Evolutionary conservation across 495 filamentous ascomycete species (phyloP), one percentile per base, ranked within the genome.

Genomic region (Hyaloscypha variabilis): DNA sequence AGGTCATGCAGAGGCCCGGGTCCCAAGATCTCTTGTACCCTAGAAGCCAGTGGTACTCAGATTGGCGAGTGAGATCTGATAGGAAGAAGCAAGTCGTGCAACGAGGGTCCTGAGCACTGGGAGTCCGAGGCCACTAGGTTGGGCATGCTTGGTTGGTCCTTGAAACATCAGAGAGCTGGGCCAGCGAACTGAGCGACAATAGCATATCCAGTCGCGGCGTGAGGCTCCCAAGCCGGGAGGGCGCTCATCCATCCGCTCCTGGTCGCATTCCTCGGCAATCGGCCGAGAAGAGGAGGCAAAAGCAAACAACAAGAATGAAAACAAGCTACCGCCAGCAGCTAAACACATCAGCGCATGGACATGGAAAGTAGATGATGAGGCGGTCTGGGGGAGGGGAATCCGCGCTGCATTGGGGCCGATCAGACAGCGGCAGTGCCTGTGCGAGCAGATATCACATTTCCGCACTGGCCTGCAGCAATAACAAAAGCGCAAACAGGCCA

Each of bases 21-120:
- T 66, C 65, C 68, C 62, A 63, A 68, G 69, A 71, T 66, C 58
- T 68, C 61, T 57, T 61, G 67, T 66, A 52, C 57, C n/a, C 54
- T 19, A 4, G 14, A 31, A 52, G 25, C 52, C 28, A 24, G 36
- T 28, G 58, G 66, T 56, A 71, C 69, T 34, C 17, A 71, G 69
- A 71, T 68, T 71, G 60, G 55, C 69, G 69, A 71, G 54, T 1
- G n/a, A 63, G 62, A 69, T 62, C 58, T 53, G 58, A 65, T 39
- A 42, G 6, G 2, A 46, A 29, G 11, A 25, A 31, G 57, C 39
- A 23, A 28, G 25, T n/a, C 26, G 31, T 54, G 17, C 13, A 51
- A 58, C 19, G n/a, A 54, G n/a, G 51, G 61, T 29, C 51, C 25
- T 28, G 39, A 60, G 58, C 2, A 19, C 31, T 54, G 51, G 29